A percentile compares a stretch with the other conserved stretches of the same genome.
Evolutionary conservation across 2,329 filamentous ascomycete genomes (phyloP).

Genomic region (Phaeomoniella chlamydospora): DNA sequence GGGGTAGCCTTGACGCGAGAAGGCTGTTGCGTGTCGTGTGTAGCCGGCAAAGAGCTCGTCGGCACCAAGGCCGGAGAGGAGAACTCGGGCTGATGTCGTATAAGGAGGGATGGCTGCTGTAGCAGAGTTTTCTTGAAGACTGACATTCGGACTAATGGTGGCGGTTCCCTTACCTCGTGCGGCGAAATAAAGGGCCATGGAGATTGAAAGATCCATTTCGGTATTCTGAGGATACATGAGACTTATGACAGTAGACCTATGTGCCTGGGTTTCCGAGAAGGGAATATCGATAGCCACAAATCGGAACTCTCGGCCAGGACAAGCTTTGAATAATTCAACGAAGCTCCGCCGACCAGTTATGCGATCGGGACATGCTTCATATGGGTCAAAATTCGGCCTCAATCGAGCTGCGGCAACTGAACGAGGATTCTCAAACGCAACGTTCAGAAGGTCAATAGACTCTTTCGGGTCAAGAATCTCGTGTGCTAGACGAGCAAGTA

Average conservation of each 20-base stretch:
- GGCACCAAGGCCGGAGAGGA: conserved; percentile 84
- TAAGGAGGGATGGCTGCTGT: conserved; percentile 26
- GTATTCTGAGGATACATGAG: conserved; percentile 91
- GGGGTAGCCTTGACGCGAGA: conserved; percentile 49
- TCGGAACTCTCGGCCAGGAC: conserved; percentile 61
- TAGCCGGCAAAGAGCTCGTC: conserved; percentile 96
- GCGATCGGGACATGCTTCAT: conserved; percentile 80
- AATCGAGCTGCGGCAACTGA: conserved; percentile 41
- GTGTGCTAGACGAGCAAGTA: conserved; percentile 68
- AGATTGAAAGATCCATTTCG: conserved; percentile 97
- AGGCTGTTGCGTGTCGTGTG: conserved; percentile 67
- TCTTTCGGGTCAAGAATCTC: conserved; percentile 57
- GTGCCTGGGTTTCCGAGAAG: conserved; percentile 56
- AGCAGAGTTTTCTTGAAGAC: conserved; percentile 9
- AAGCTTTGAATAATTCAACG: conserved; percentile 55
- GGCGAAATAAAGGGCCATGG: conserved; percentile 87
- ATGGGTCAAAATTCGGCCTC: conserved; percentile 30
- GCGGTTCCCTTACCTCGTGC: conserved; percentile 53
- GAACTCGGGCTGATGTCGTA: conserved; percentile 59
- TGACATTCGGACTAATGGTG: conserved; percentile 12
- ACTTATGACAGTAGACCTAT: conserved; percentile 54
- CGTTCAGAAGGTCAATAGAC: conserved; percentile 77
- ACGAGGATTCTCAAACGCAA: conserved; percentile 89
- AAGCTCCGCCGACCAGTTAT: conserved; percentile 71
- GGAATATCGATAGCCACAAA: conserved; percentile 72